These are phyloP conservation scores for Pestalotiopsis sp. DNA, from an alignment of 2,329 filamentous ascomycete genomes.

Conservation along the genomic window DNA sequence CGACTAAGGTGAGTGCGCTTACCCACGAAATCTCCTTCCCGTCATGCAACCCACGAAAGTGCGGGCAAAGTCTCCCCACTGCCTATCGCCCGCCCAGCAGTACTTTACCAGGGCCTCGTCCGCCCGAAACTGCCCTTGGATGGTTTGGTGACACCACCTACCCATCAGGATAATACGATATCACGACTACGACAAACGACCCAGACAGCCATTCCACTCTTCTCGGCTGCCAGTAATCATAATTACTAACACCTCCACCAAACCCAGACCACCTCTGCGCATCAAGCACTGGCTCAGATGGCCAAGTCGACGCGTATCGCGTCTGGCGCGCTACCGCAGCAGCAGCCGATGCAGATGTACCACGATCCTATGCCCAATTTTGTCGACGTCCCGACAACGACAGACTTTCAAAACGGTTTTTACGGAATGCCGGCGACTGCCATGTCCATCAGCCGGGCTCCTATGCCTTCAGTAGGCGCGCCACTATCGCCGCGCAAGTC, in stretches of 20 bases:
- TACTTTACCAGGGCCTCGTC: conserved; percentile 19
- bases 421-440: conserved; percentile 43
- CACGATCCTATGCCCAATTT: too few species aligned
- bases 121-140: conserved; percentile 6
- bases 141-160: not conserved
- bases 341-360: conserved; percentile 33
- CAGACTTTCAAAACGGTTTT: conserved; percentile 46
- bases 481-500: conserved; percentile 45
- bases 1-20: conserved; percentile 27
- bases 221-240: conserved; percentile 12
- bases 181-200: not conserved
- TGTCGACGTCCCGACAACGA: conserved; percentile 28
- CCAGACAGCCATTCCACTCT: not conserved
- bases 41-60: conserved; percentile 14
- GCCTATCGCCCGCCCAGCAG: conserved; percentile 11
- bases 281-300: conserved; percentile 47
- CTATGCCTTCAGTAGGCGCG: conserved; percentile 56
- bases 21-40: conserved; percentile 17
- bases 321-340: conserved; percentile 49
- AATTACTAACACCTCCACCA: not conserved
- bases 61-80: conserved; percentile 16
- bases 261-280: conserved; percentile 1
- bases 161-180: conserved; percentile 10
- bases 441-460: conserved; percentile 55
- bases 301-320: conserved; percentile 53